Percentiles rank a stretch among this genome's conserved stretches.
Evolutionary conservation across 164 flowering plant genomes (phyloP).

Genomic region (Stephania japonica): DNA sequence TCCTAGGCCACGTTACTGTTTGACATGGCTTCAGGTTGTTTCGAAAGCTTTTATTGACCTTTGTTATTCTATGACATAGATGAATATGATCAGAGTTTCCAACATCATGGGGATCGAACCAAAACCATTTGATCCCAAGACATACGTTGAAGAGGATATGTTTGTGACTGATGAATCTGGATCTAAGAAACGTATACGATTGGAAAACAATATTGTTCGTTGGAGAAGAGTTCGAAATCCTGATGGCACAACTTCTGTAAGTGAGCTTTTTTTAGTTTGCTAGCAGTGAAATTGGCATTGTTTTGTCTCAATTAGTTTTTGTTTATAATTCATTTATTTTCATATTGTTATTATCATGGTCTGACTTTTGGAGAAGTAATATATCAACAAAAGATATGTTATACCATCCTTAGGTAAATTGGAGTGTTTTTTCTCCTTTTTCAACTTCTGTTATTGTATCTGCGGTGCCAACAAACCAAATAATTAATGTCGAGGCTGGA

Average conservation of each 20-base stretch:
- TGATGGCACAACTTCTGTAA: conserved; percentile 74
- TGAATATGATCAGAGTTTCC: conserved; percentile 94
- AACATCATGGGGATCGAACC: conserved; percentile 97
- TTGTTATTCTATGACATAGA: conserved; percentile 40
- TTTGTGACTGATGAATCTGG: conserved; percentile 98
- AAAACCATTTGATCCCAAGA: conserved; percentile 94
- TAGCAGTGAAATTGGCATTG: background rate
- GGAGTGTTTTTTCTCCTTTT: too few relatives aligned
- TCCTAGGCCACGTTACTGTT: background rate
- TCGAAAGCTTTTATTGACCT: background rate
- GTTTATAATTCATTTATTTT: too few relatives aligned
- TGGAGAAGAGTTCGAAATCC: conserved; percentile 73
- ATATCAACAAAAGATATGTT: too few relatives aligned
- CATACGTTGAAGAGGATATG: conserved; percentile 82
- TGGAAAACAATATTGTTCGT: conserved; percentile 91
- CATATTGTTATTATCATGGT: too few relatives aligned
- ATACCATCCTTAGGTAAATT: too few relatives aligned
- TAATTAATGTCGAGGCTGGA: too few relatives aligned
- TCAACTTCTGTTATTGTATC: too few relatives aligned
- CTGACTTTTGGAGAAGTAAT: too few relatives aligned
- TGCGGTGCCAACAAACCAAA: too few relatives aligned
- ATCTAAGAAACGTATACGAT: conserved; percentile 75
- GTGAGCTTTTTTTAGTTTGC: conserved; percentile 19
- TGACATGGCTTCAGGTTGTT: background rate
- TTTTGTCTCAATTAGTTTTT: background rate